Base-by-base conservation (phyloP, 306 rosid genomes). In the Geum urbanum region DNA sequence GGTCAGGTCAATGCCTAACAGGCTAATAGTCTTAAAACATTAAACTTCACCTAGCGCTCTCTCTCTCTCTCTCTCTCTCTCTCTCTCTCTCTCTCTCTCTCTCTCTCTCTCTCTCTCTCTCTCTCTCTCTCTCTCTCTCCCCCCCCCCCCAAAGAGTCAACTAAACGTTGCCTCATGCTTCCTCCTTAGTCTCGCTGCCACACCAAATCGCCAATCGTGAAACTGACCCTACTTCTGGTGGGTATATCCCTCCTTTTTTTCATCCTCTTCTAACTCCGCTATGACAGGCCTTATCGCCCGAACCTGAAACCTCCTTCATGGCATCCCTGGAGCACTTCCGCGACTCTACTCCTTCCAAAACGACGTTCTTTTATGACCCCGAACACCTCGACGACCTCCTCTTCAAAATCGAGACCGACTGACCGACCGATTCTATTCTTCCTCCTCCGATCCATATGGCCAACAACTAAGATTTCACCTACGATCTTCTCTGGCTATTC, bases 401-500 rank as follows among this genome's bases (percentile, higher is more conserved):
- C 12, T 81, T 52, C 27, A 22, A 16, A 19, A 8, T 71, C 64
- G 84, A 86, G 57, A 24, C n/a, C 11, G 71, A 55, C 50, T 46
- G 57, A 24, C n/a, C 11, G 71, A 55, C 50, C 50, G 84, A 67
- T 64, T 85, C 57, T 44, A 80, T 20, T 2, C 32, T 2, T 27
- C 32, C 32, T 27, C 32, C 32, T 73, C 81, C 5, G 89, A 88
- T 75, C 94, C 90, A 0, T 79, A 67, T 54, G 90, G 73, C 49
- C 96, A 57, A 39, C 94, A 94, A 1, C 71, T 92, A 69, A 79
- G 83, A 90, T 58, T 92, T 92, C 81, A 92, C 96, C 52, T 85
- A 73, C 73, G 97, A 92, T 85, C 81, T 92, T 50, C 91, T 92
- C 10, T 73, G 83, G 84, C 83, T 88, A 63, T 92, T 92, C 81